Evolutionary conservation across 75 land plant genomes (phyloP).

Genomic region (Selaginella moellendorffii): DNA sequence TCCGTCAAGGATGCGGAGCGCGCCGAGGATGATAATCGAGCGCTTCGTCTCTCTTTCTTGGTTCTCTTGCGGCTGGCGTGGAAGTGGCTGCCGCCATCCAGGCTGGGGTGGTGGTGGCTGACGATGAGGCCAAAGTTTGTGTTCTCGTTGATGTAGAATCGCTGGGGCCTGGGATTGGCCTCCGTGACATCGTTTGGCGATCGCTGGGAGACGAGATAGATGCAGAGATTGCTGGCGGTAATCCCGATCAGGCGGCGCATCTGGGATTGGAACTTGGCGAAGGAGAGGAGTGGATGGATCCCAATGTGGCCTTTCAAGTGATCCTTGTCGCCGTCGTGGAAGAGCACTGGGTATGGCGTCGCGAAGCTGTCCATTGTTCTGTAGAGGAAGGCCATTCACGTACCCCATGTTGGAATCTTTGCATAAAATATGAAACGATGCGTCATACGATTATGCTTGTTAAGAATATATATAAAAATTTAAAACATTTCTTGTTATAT

Average conservation of each 20-base stretch:
- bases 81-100: constrained; percentile 2
- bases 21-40: no score
- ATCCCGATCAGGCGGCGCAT: not conserved
- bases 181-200: not conserved
- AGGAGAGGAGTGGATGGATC: constrained; percentile 5
- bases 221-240: not conserved
- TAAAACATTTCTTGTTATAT: not conserved
- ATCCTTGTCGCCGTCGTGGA: not conserved
- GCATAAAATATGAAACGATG: not conserved
- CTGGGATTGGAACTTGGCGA: constrained; percentile 1
- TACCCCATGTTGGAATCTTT: no score
- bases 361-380: constrained; percentile 10
- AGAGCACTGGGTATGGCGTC: constrained; percentile 6
- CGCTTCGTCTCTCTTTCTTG: constrained; percentile 3
- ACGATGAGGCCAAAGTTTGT: constrained; percentile 5
- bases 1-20: no score
- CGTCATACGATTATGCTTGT: no score
- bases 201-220: not conserved
- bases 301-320: not conserved
- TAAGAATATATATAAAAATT: no score
- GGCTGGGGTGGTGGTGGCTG: constrained; percentile 2
- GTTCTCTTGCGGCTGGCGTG: not conserved
- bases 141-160: constrained; percentile 1
- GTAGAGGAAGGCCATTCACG: no score
- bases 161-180: not conserved